Percentiles rank a stretch among this genome's conserved stretches.
phyloP scores from a whole-genome alignment of 225 moss, liverwort and hornwort species.

The Pseudisothecium myosuroides region DNA sequence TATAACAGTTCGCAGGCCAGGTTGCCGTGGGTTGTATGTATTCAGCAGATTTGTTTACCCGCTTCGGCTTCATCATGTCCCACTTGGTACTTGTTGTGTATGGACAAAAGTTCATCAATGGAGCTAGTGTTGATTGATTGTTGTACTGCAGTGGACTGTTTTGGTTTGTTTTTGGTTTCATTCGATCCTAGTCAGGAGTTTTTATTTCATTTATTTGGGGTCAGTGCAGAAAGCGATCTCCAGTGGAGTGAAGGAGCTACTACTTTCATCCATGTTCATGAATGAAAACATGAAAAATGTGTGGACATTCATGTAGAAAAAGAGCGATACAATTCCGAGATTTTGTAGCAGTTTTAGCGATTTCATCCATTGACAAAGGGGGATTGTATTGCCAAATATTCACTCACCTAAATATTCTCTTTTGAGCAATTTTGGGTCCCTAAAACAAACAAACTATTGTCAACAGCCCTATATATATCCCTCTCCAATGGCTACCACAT shows the following conservation, averaged over 20 bases:
- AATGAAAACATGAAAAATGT: neutral
- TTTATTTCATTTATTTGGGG: neutral
- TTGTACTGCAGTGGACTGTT: neutral
- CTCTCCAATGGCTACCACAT: neutral
- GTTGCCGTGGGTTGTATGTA: neutral
- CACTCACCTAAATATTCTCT: neutral
- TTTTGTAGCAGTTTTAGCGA: neutral
- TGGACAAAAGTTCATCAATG: neutral
- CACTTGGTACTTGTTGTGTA: neutral
- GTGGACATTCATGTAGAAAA: neutral
- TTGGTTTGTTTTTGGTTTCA: neutral
- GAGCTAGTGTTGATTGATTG: neutral
- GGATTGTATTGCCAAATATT: neutral
- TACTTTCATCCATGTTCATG: neutral
- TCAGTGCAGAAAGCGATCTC: neutral
- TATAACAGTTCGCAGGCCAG: neutral
- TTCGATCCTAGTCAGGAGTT: neutral
- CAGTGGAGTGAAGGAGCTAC: neutral
- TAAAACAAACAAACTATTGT: neutral
- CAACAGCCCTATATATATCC: neutral
- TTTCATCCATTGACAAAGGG: neutral
- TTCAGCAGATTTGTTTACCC: conserved; percentile 10
- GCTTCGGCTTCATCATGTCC: conserved; percentile 1
- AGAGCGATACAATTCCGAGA: neutral
- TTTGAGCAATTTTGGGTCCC: accelerated